A percentile compares a stretch with the other conserved stretches of the same genome.
These are phyloP conservation scores for Penicillium concentricum DNA, from an alignment of 2,329 filamentous ascomycete genomes.

Conservation along the genomic window DNA sequence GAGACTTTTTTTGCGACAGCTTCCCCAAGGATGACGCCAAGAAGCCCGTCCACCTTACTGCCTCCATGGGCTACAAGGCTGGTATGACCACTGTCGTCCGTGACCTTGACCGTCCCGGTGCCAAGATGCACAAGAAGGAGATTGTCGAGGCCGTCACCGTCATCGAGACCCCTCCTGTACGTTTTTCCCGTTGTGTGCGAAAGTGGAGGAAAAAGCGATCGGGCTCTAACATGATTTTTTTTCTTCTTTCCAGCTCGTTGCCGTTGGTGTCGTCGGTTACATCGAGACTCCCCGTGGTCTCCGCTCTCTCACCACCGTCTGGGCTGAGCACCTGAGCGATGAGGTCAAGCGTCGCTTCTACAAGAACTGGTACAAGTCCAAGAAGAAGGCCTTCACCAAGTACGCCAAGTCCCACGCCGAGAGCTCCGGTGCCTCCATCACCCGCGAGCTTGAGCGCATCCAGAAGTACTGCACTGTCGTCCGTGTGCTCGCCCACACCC, in stretches of 20 bases:
- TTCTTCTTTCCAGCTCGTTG: constrained; percentile 75
- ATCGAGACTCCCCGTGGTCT: constrained; percentile 99
- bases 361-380: constrained; percentile 99
- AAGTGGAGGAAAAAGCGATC: constrained; percentile 18
- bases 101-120: constrained; percentile 97
- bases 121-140: constrained; percentile 99
- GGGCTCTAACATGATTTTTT: constrained; percentile 1
- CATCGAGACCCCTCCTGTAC: constrained; percentile 93
- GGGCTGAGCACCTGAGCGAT: constrained; percentile 98
- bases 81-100: constrained; percentile 99
- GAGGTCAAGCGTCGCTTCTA: constrained; percentile 99
- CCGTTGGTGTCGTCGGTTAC: constrained; percentile 99
- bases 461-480: constrained; percentile 99
- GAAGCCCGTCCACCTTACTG: constrained; percentile 98
- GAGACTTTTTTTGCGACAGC: constrained; percentile 51
- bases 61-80: constrained; percentile 99
- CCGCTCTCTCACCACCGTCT: constrained; percentile 98
- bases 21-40: constrained; percentile 99
- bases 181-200: constrained; percentile 38
- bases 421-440: constrained; percentile 83
- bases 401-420: constrained; percentile 99
- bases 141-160: constrained; percentile 84
- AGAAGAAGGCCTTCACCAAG: constrained; percentile 99
- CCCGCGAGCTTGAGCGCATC: constrained; percentile 98
- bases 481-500: constrained; percentile 98